Evolutionary conservation across 2,329 filamentous ascomycete species (phyloP).

Genomic region (Calonectria ilicicola): DNA sequence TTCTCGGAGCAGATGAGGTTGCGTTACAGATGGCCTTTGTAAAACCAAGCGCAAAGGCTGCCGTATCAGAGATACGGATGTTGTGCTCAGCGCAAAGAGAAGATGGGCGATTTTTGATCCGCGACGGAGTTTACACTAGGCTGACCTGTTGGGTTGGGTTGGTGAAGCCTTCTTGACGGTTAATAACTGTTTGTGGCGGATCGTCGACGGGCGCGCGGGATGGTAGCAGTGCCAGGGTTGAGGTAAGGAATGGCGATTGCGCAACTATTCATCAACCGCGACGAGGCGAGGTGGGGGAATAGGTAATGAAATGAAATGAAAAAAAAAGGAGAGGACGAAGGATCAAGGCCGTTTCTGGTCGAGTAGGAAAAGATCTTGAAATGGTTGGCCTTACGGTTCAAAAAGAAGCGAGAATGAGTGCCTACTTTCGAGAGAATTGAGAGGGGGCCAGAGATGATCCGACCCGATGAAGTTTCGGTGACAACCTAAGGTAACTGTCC

Average conservation of each 20-base stretch:
- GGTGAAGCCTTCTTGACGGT: background rate
- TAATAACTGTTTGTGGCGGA: background rate
- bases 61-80: background rate
- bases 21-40: conserved; percentile 5
- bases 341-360: background rate
- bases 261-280: background rate
- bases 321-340: background rate
- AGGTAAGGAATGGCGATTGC: conserved; percentile 1
- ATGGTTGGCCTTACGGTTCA: background rate
- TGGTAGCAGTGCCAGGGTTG: background rate
- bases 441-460: conserved; percentile 22
- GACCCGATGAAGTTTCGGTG: conserved; percentile 20
- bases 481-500: background rate
- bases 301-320: background rate
- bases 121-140: background rate
- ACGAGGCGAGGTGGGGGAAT: background rate
- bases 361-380: background rate
- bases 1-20: conserved; percentile 11
- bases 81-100: background rate
- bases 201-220: conserved; percentile 4
- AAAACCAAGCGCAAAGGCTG: conserved; percentile 13
- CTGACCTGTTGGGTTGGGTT: background rate
- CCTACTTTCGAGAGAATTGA: background rate
- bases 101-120: background rate
- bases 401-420: background rate